Base-by-base conservation (phyloP, 805 yeast species). In the Ogataea salicorniae region DNA sequence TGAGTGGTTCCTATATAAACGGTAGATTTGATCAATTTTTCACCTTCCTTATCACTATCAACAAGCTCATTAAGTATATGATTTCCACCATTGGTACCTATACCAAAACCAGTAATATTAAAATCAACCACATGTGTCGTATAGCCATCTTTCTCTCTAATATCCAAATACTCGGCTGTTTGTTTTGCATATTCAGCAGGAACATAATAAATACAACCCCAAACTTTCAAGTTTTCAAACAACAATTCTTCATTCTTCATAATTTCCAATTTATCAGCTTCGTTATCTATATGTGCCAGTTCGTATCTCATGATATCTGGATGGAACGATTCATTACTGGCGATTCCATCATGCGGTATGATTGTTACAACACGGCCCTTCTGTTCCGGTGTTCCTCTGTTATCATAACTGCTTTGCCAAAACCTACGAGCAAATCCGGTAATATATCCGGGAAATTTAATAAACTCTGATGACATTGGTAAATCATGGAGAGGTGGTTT, bases 311-410 rank as follows among this genome's bases (percentile, higher is more conserved):
- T 29, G 9, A 79, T 63, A 55, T 80, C 81, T 2, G 67, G 51
- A 34, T 71, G 69, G 47, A 81, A 75, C 2, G 46, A 54, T 0
- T 55, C 48, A 50, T 79, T 70, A 2, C 56, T 45, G 23, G 76
- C 61, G 16, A 85, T 72, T 48, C 80, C 81, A 7, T 75, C 74
- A 40, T 77, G 69, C 9, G 90, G 77, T 1, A 91, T 72, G 41
- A 91, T 69, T 0, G 97, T 91, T 9, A 79, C 96, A 1, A 91
- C 97, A 34, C 97, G 67, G 0, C 98, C 98, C 1, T 95, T 96
- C n/a, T 68, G 62, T 47, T 79, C 87, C 0, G 88, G 89, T 0
- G 95, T 85, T 1, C 97, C 97, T 45, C 97, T 69, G 64, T 92
- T 96, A 63, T 91, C 97, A 22, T 83, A 80, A 11, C 94, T 84